phyloP scores from a whole-genome alignment of 2,329 filamentous ascomycete genomes.

The Penicillium vulpinum region DNA sequence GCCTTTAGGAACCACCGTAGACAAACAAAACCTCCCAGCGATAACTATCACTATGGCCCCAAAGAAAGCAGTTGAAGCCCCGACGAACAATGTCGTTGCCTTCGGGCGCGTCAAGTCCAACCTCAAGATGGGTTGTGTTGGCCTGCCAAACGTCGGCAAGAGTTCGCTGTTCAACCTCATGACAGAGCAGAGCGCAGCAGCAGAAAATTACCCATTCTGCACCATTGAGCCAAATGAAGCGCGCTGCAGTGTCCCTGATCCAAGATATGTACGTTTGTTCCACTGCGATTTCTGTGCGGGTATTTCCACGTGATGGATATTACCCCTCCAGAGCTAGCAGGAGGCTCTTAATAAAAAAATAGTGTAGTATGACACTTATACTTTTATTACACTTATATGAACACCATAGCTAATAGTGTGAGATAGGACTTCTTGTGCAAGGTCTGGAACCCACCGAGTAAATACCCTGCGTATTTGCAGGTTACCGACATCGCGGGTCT shows the following conservation, averaged over 20 bases:
- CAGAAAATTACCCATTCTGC: slow-evolving; percentile 9
- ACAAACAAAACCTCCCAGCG: no score
- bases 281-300: neutral
- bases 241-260: slow-evolving; percentile 4
- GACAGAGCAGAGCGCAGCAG: slow-evolving; percentile 5
- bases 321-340: neutral
- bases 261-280: slow-evolving; percentile 1
- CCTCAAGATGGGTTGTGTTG: slow-evolving; percentile 9
- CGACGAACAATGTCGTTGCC: slow-evolving; percentile 7
- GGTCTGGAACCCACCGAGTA: slow-evolving; percentile 5
- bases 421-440: slow-evolving; percentile 7
- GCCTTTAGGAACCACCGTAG: no score
- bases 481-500: slow-evolving; percentile 6
- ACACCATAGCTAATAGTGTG: neutral
- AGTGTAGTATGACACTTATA: no score
- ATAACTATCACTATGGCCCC: neutral
- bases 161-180: slow-evolving; percentile 5
- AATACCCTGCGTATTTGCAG: slow-evolving; percentile 8
- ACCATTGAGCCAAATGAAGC: slow-evolving; percentile 11
- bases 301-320: neutral
- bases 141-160: slow-evolving; percentile 5
- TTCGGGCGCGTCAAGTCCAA: slow-evolving; percentile 6
- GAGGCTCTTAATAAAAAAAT: neutral
- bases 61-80: slow-evolving; percentile 1
- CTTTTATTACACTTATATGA: no score